phyloP scores from a whole-genome alignment of 1,284 basidiomycete genomes.

The Cystobasidium slooffiae region DNA sequence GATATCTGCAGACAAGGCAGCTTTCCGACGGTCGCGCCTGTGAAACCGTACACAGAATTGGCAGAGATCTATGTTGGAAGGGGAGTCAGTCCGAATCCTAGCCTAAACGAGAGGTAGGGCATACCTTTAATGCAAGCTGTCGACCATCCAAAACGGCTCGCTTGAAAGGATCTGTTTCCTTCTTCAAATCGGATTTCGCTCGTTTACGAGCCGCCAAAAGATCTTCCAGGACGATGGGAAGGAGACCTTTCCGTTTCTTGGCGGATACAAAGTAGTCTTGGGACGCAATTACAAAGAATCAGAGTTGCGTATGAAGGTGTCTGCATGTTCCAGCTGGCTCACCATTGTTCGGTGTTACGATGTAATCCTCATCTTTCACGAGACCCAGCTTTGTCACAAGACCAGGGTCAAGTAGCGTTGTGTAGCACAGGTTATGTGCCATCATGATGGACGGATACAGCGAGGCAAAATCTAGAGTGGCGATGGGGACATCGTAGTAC shows the following conservation, averaged over 20 bases:
- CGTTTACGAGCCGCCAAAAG: constrained; percentile 86
- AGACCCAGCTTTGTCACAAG: constrained; percentile 77
- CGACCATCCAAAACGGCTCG: constrained; percentile 53
- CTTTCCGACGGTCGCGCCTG: constrained; percentile 92
- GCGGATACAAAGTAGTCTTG: constrained; percentile 81
- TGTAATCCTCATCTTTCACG: constrained; percentile 82
- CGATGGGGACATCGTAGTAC: constrained; percentile 91
- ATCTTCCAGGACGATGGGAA: constrained; percentile 90
- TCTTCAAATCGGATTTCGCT: constrained; percentile 90
- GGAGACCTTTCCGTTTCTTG: constrained; percentile 75
- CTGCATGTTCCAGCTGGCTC: not conserved
- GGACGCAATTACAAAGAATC: not conserved
- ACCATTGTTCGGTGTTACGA: constrained; percentile 89
- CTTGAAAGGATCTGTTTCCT: constrained; percentile 92
- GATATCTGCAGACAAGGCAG: constrained; percentile 91
- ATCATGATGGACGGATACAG: constrained; percentile 99
- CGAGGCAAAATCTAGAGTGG: constrained; percentile 94
- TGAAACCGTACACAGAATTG: constrained; percentile 97
- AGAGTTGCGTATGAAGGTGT: too few relatives aligned
- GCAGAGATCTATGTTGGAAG: constrained; percentile 74
- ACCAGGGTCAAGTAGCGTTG: constrained; percentile 77
- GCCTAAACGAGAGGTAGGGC: constrained; percentile 26
- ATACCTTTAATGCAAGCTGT: constrained; percentile 75
- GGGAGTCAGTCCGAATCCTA: not conserved
- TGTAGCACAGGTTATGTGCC: constrained; percentile 97